These are phyloP conservation scores for Camellia granthamiana DNA, from an alignment of 148 eudicot species.

Conservation along the genomic window DNA sequence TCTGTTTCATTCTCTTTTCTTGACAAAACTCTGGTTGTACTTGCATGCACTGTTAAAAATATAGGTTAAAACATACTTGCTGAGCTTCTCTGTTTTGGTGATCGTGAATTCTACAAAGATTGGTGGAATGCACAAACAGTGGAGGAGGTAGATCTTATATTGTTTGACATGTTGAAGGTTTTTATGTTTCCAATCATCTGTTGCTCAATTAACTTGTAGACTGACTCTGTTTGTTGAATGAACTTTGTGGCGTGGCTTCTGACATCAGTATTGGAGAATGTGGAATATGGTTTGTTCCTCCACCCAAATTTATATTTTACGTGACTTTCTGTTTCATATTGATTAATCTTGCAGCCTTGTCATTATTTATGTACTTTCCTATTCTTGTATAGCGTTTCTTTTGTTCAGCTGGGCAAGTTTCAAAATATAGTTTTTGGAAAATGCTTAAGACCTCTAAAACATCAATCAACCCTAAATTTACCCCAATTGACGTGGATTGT, in stretches of 20 bases:
- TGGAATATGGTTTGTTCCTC: slow-evolving; percentile 91
- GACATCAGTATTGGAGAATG: slow-evolving; percentile 92
- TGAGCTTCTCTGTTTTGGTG: slow-evolving; percentile 89
- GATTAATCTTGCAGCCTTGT: slow-evolving; percentile 6
- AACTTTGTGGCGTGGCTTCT: slow-evolving; percentile 28
- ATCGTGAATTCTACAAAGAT: slow-evolving; percentile 97
- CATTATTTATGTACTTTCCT: neutral
- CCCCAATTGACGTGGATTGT: too few relatives aligned
- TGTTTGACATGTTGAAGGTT: slow-evolving; percentile 1
- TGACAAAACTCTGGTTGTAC: slow-evolving; percentile 7
- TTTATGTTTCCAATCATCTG: slow-evolving; percentile 3
- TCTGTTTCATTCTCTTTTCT: neutral
- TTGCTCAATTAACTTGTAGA: slow-evolving; percentile 25
- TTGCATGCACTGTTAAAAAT: slow-evolving; percentile 16
- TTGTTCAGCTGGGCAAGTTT: neutral
- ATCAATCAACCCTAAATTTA: too few relatives aligned
- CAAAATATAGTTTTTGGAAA: neutral
- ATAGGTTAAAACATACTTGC: slow-evolving; percentile 93
- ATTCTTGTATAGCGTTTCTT: neutral
- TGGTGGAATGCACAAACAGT: slow-evolving; percentile 99
- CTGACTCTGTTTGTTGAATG: slow-evolving; percentile 19
- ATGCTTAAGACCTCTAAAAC: too few relatives aligned
- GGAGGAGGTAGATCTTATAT: slow-evolving; percentile 68
- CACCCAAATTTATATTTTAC: neutral
- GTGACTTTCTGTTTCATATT: slow-evolving; percentile 9